Evolutionary conservation across 2,329 filamentous ascomycete species (phyloP).

Genomic region (Apiospora hydei): DNA sequence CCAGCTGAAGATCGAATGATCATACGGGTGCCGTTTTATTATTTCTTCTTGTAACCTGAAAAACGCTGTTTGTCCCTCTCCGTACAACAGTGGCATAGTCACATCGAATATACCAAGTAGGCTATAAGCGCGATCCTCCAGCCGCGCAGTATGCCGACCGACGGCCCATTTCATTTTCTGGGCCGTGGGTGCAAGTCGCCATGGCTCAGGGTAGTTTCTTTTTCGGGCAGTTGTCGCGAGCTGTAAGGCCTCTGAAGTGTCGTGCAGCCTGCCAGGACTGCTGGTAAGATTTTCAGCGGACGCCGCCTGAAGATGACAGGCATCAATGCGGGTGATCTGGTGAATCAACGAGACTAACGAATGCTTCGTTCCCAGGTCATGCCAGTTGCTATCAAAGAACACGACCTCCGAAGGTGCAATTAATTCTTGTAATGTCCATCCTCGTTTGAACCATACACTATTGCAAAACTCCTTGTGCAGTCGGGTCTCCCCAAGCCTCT

Average conservation of each 20-base stretch:
- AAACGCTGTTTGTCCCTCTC: conserved; percentile 41
- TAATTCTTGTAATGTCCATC: background rate
- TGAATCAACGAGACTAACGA: background rate
- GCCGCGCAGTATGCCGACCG: conserved; percentile 33
- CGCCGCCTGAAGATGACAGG: background rate
- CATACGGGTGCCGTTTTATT: conserved; percentile 27
- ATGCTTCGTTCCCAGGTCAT: background rate
- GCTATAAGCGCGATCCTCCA: conserved; percentile 43
- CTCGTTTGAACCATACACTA: background rate
- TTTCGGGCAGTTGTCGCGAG: background rate
- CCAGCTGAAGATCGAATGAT: background rate
- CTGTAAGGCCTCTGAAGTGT: background rate
- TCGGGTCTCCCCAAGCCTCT: background rate
- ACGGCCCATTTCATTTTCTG: conserved; percentile 37
- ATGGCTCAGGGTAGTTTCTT: background rate
- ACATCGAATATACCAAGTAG: conserved; percentile 42
- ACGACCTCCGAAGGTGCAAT: background rate
- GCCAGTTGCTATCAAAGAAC: background rate
- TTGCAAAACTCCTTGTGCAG: background rate
- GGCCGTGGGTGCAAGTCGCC: background rate
- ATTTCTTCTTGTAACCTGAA: conserved; percentile 41
- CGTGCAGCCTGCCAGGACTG: background rate
- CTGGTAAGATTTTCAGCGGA: background rate
- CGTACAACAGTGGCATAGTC: conserved; percentile 43
- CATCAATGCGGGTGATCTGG: background rate